Conservation (phyloP, 768 basidiomycete species). For the Tulasnella sp. region DNA sequence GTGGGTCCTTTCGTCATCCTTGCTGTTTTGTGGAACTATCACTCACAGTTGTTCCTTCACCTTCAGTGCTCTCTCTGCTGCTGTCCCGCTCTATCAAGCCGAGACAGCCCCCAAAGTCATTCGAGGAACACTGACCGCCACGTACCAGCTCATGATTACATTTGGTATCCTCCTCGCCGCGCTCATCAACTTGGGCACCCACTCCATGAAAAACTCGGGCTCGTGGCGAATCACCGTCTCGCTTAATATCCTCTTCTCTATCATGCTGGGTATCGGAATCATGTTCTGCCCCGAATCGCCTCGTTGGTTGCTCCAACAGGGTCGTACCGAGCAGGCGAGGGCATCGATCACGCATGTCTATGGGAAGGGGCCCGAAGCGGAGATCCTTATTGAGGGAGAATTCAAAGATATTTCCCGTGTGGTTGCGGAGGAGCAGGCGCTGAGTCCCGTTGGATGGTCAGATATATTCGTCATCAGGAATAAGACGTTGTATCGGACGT, state of each 20-base stretch:
- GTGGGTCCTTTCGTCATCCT: conserved; percentile 53
- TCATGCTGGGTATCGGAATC: conserved; percentile 52
- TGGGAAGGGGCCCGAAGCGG: conserved; percentile 33
- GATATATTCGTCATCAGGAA: conserved; percentile 49
- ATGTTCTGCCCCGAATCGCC: conserved; percentile 61
- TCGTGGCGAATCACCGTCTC: conserved; percentile 57
- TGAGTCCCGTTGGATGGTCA: conserved; percentile 44
- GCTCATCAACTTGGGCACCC: conserved; percentile 60
- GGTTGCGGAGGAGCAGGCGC: conserved; percentile 39
- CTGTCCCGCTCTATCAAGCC: conserved; percentile 44
- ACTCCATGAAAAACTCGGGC: conserved; percentile 35
- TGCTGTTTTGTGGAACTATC: conserved; percentile 46
- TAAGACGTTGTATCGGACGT: conserved; percentile 54
- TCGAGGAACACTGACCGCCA: conserved; percentile 55
- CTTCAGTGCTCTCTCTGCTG: conserved; percentile 3
- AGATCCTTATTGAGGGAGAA: conserved; percentile 10
- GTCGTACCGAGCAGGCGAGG: conserved; percentile 40
- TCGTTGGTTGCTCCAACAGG: conserved; percentile 44
- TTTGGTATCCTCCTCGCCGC: conserved; percentile 61
- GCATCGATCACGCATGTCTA: conserved; percentile 39
- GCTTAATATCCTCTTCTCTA: conserved; percentile 51
- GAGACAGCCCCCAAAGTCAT: conserved; percentile 64
- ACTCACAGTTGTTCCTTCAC: neutral
- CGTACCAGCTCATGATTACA: conserved; percentile 50
- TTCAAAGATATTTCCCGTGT: conserved; percentile 43